Conservation (phyloP, 2,329 filamentous ascomycete species). For the Calonectria hongkongensis region DNA sequence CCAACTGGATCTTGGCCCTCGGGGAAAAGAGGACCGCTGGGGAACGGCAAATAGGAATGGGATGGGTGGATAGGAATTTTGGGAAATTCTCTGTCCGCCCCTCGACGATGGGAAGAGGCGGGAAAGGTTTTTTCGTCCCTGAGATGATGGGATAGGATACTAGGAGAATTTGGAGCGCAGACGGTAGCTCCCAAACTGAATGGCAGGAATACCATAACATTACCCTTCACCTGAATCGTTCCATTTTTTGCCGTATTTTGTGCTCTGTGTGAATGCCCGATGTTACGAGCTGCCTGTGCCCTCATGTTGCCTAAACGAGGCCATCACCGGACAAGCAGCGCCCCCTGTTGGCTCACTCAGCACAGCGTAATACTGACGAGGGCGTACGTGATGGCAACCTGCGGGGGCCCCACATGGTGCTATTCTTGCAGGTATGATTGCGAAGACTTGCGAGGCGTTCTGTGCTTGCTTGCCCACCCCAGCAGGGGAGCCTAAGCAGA, state of each 20-base stretch:
- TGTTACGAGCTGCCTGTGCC: conserved; percentile 9
- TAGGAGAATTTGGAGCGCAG: conserved; percentile 40
- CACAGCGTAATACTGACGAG: conserved; percentile 17
- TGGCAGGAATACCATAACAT: conserved; percentile 62
- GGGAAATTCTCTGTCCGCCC: conserved; percentile 21
- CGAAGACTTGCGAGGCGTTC: not conserved
- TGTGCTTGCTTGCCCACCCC: too few species aligned
- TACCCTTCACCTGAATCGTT: conserved; percentile 36
- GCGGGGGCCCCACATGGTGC: conserved; percentile 20
- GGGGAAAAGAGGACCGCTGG: not conserved
- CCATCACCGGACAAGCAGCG: conserved; percentile 20
- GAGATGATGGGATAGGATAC: conserved; percentile 35
- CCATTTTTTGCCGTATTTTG: not conserved
- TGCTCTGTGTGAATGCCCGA: not conserved
- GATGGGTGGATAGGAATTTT: conserved; percentile 21
- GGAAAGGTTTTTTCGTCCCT: conserved; percentile 23
- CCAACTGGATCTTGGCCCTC: not conserved
- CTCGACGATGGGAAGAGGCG: conserved; percentile 29
- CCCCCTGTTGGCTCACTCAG: conserved; percentile 19
- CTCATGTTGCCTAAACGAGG: not conserved
- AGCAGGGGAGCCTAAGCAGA: too few species aligned
- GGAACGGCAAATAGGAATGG: not conserved
- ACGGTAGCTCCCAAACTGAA: conserved; percentile 58
- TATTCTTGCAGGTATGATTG: conserved; percentile 20
- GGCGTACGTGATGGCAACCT: conserved; percentile 3